Evolutionary conservation across 2,329 filamentous ascomycete genomes (phyloP).

Genomic region (Gremmenia infestans): DNA sequence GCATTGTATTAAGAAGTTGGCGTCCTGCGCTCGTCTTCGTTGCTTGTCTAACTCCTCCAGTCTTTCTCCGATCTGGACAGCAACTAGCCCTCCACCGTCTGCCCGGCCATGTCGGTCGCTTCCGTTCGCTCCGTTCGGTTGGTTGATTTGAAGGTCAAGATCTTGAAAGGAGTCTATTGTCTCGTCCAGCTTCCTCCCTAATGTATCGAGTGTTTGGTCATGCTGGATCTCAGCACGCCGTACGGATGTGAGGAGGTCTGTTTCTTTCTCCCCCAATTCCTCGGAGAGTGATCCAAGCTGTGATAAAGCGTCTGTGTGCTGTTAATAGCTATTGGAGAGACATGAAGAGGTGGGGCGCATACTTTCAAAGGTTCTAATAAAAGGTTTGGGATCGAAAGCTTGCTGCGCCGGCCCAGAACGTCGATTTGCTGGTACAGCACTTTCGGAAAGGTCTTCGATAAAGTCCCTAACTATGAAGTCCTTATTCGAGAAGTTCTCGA

Average conservation of each 20-base stretch:
- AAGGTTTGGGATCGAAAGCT: constrained; percentile 87
- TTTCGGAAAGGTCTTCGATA: constrained; percentile 86
- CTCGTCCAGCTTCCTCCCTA: constrained; percentile 85
- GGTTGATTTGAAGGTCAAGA: constrained; percentile 77
- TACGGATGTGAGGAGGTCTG: constrained; percentile 83
- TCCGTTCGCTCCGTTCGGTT: constrained; percentile 43
- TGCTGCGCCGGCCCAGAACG: constrained; percentile 64
- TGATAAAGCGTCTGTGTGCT: constrained; percentile 51
- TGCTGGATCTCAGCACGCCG: constrained; percentile 89
- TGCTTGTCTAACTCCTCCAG: constrained; percentile 94
- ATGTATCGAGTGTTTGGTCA: constrained; percentile 80
- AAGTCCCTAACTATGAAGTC: constrained; percentile 99
- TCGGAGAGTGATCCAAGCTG: constrained; percentile 69
- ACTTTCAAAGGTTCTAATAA: constrained; percentile 93
- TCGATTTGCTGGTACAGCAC: constrained; percentile 71
- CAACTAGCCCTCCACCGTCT: constrained; percentile 73
- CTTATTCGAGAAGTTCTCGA: constrained; percentile 82
- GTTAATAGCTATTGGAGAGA: constrained; percentile 24
- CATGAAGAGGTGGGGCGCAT: constrained; percentile 21
- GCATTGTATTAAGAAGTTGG: constrained; percentile 91
- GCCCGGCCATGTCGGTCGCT: constrained; percentile 44
- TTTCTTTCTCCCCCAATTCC: constrained; percentile 84
- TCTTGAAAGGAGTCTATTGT: constrained; percentile 90
- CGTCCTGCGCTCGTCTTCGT: constrained; percentile 81
- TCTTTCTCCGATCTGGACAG: constrained; percentile 89